Evolutionary conservation across 331 rosid species (phyloP).

Genomic region (Spiraea crenata): DNA sequence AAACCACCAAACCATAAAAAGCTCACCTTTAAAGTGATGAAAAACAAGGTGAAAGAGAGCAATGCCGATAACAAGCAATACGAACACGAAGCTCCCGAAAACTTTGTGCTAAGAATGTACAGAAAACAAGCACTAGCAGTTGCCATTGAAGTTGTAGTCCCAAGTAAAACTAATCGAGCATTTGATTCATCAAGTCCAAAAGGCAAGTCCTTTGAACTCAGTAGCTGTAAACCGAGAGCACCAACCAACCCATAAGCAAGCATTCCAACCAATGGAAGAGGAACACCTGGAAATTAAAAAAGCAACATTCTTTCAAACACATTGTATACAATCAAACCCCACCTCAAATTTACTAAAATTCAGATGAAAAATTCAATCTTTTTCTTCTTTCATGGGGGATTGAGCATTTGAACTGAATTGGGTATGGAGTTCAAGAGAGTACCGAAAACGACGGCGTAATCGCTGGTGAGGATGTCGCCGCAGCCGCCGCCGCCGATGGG

Average conservation of each 20-base stretch:
- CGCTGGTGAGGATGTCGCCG: slow-evolving; percentile 69
- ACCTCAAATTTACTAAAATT: slow-evolving; percentile 6
- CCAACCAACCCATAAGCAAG: slow-evolving; percentile 67
- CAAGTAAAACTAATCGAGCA: slow-evolving; percentile 57
- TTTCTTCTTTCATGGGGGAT: background rate
- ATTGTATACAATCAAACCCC: slow-evolving; percentile 13
- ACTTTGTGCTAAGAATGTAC: slow-evolving; percentile 61
- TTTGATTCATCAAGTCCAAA: slow-evolving; percentile 53
- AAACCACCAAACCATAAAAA: background rate
- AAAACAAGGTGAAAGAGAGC: slow-evolving; percentile 70
- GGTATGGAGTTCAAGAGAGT: background rate
- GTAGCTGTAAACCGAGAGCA: slow-evolving; percentile 48
- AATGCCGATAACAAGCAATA: slow-evolving; percentile 75
- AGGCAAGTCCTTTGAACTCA: slow-evolving; percentile 45
- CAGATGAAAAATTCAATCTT: background rate
- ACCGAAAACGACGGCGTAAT: slow-evolving; percentile 82
- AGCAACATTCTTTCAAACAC: slow-evolving; percentile 37
- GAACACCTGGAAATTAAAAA: slow-evolving; percentile 62
- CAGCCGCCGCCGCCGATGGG: slow-evolving; percentile 64
- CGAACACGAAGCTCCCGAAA: slow-evolving; percentile 66
- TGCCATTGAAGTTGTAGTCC: slow-evolving; percentile 78
- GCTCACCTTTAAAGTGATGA: slow-evolving; percentile 51
- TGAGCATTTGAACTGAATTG: background rate
- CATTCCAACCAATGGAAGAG: slow-evolving; percentile 89
- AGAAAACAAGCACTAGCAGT: slow-evolving; percentile 78